Evolutionary conservation across 306 rosid species (phyloP).

Genomic region (Begonia masoniana): DNA sequence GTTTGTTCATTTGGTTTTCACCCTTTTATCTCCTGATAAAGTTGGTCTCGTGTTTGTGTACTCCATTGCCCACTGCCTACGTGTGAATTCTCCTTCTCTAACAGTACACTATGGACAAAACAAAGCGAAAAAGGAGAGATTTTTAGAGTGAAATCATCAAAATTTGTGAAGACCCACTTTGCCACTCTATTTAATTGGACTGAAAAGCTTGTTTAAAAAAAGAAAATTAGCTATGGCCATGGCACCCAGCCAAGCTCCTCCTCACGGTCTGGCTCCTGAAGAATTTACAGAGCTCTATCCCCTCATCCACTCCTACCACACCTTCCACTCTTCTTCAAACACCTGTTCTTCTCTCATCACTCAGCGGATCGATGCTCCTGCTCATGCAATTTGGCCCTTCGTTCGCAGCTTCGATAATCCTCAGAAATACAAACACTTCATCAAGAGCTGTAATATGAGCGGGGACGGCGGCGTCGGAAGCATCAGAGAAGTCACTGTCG

Average conservation of each 20-base stretch:
- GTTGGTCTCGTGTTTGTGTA: no score
- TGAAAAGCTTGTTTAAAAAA: no score
- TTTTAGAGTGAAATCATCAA: no score
- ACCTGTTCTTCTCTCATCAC: slow-evolving; percentile 62
- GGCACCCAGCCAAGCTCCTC: background rate
- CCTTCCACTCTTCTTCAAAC: slow-evolving; percentile 25
- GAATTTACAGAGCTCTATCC: slow-evolving; percentile 35
- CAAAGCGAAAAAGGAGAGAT: no score
- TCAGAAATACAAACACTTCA: slow-evolving; percentile 75
- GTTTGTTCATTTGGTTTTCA: no score
- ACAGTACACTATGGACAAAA: no score
- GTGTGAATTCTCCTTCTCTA: no score
- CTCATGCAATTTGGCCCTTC: slow-evolving; percentile 37
- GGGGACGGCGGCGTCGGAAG: slow-evolving; percentile 74
- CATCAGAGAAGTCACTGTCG: slow-evolving; percentile 64
- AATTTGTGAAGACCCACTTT: no score
- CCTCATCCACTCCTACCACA: slow-evolving; percentile 48
- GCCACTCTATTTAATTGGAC: no score
- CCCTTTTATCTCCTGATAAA: no score
- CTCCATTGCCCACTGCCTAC: no score
- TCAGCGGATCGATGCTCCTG: slow-evolving; percentile 57
- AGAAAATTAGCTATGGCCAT: slow-evolving; percentile 13
- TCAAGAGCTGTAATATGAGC: slow-evolving; percentile 65
- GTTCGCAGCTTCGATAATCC: slow-evolving; percentile 67
- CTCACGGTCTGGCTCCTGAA: slow-evolving; percentile 40